phyloP scores from a whole-genome alignment of 2,329 filamentous ascomycete species.

The Didymella sp. region DNA sequence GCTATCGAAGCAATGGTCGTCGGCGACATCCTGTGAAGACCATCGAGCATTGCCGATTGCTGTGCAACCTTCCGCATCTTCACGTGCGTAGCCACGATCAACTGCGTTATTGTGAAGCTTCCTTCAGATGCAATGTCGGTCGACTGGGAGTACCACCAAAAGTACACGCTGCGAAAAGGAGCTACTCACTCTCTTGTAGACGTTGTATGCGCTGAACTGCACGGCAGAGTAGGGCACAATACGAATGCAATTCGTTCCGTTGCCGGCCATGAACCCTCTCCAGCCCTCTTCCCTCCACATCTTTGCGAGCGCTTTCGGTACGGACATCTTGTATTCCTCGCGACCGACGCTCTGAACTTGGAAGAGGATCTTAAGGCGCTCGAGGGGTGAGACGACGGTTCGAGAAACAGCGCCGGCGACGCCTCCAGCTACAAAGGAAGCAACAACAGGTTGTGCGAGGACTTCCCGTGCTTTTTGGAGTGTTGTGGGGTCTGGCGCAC shows the following conservation, averaged over 20 bases:
- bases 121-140: neutral
- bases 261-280: constrained; percentile 96
- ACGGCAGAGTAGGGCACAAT: constrained; percentile 98
- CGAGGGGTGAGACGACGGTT: constrained; percentile 94
- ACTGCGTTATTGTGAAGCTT: neutral
- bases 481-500: constrained; percentile 27
- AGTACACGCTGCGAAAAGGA: constrained; percentile 3
- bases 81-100: neutral
- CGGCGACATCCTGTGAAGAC: neutral
- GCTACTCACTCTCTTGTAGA: constrained; percentile 84
- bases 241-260: constrained; percentile 97
- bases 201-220: constrained; percentile 97
- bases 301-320: constrained; percentile 85
- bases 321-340: constrained; percentile 91
- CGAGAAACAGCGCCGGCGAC: constrained; percentile 96
- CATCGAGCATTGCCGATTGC: neutral
- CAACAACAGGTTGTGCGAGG: constrained; percentile 82
- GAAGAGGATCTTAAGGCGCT: constrained; percentile 96
- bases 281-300: constrained; percentile 98
- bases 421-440: constrained; percentile 92
- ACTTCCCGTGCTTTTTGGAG: constrained; percentile 40
- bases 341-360: constrained; percentile 91
- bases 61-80: neutral
- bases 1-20: neutral
- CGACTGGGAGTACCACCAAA: neutral